Percentiles rank a stretch among this genome's conserved stretches.
phyloP scores from a whole-genome alignment of 345 rosid species.

The Aquilaria sinensis region DNA sequence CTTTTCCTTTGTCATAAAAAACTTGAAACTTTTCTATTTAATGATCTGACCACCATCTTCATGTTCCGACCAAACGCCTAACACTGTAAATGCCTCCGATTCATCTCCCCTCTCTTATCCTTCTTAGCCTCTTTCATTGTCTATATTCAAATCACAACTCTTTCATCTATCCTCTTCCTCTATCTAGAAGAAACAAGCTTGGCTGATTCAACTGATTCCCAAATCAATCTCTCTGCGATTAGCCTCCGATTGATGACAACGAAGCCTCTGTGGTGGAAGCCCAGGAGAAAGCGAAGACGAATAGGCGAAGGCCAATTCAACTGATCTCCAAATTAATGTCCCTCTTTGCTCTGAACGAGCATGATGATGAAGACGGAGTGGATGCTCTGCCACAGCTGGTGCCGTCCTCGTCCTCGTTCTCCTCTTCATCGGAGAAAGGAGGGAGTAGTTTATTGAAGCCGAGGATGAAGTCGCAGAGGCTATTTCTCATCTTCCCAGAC shows the following conservation, averaged over 20 bases:
- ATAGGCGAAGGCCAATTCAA: conserved; percentile 11
- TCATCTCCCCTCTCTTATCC: background rate
- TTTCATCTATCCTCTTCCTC: too few relatives aligned
- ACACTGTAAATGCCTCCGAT: background rate
- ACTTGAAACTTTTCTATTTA: too few relatives aligned
- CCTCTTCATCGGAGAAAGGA: conserved; percentile 9
- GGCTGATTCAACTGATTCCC: background rate
- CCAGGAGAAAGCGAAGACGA: conserved; percentile 11
- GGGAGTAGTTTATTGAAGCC: conserved; percentile 19
- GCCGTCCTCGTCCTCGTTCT: conserved; percentile 13
- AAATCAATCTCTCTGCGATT: background rate
- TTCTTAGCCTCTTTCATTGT: background rate
- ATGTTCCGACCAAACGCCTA: too few relatives aligned
- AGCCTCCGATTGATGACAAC: conserved; percentile 25
- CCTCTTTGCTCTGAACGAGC: conserved; percentile 44
- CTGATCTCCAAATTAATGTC: conserved; percentile 57
- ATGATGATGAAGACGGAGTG: conserved; percentile 18
- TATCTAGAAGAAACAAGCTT: too few relatives aligned
- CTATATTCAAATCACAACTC: background rate
- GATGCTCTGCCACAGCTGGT: conserved; percentile 4
- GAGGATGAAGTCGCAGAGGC: conserved; percentile 39
- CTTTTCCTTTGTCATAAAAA: too few relatives aligned
- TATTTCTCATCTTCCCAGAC: too few relatives aligned
- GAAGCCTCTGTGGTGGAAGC: conserved; percentile 21
- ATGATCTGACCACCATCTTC: too few relatives aligned